These are phyloP conservation scores for Talaromyces verruculosus DNA, from an alignment of 2,329 filamentous ascomycete genomes.

Conservation along the genomic window DNA sequence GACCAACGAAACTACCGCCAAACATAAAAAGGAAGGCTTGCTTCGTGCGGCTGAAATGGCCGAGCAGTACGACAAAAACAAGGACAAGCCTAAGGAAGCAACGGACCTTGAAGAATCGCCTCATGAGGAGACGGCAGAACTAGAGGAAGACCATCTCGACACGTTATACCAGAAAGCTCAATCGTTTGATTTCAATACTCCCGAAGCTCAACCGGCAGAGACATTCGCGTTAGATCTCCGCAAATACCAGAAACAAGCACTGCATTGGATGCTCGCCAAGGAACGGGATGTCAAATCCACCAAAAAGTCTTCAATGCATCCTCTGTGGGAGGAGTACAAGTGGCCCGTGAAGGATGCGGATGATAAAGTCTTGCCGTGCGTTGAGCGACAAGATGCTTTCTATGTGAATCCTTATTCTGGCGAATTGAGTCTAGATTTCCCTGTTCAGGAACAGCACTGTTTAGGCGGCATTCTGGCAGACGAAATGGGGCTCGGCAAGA, in stretches of 20 bases:
- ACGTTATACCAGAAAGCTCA: slow-evolving; percentile 93
- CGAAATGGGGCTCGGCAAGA: slow-evolving; percentile 96
- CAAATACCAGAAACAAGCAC: slow-evolving; percentile 90
- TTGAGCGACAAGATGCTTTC: slow-evolving; percentile 70
- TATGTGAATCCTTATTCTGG: slow-evolving; percentile 98
- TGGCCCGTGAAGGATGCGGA: slow-evolving; percentile 90
- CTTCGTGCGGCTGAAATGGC: slow-evolving; percentile 84
- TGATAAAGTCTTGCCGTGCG: slow-evolving; percentile 67
- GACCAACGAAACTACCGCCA: slow-evolving; percentile 70
- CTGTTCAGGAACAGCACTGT: slow-evolving; percentile 90
- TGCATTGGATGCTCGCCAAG: slow-evolving; percentile 95
- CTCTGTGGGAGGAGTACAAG: slow-evolving; percentile 90
- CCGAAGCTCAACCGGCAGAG: slow-evolving; percentile 76
- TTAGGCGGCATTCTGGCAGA: slow-evolving; percentile 91
- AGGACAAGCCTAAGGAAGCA: slow-evolving; percentile 39
- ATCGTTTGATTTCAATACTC: slow-evolving; percentile 91
- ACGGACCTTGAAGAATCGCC: slow-evolving; percentile 50
- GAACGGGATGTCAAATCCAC: slow-evolving; percentile 75
- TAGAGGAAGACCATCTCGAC: slow-evolving; percentile 94
- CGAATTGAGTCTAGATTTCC: slow-evolving; percentile 87
- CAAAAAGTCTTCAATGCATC: slow-evolving; percentile 84
- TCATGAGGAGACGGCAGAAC: slow-evolving; percentile 83
- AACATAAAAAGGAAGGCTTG: slow-evolving; percentile 78
- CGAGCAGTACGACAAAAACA: slow-evolving; percentile 68
- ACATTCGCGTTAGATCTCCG: slow-evolving; percentile 81